Evolutionary conservation across 306 rosid species (phyloP), one percentile per base, ranked within the genome.

Genomic region (Phaseolus lunatus): DNA sequence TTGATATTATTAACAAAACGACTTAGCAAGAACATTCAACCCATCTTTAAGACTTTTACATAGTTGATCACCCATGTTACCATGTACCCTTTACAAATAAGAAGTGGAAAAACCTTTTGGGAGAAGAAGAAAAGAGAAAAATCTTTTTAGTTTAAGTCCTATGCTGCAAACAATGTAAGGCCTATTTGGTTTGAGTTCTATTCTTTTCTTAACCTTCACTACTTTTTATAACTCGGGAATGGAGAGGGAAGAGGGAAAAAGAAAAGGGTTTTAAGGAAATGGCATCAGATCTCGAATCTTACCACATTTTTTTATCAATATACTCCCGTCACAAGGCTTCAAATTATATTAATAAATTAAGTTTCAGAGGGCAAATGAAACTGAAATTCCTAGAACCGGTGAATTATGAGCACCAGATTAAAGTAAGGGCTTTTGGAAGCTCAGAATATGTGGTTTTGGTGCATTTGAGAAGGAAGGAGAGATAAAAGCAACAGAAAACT

Each of bases 311-410:
- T 72, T 48, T 31, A 70, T 54, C 67, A 54, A 59, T 18, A 54
- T 3, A 70, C n/a, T n/a, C 47, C 47, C 24, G 12, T 24, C 23
- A 41, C 47, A 70, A 70, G 0, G 11, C 2, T 10, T 50, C 43
- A 70, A 31, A 70, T 16, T 49, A 29, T 50, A 33, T 35, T 12
- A 31, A 33, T 19, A 33, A 18, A 5, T 7, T 48, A 26, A 9
- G 72, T 33, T 64, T 8, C 41, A 35, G 54, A 76, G 9, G 43
- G 29, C 5, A 76, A 35, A 31, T 20, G 50, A 64, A 49, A 75
- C 31, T n/a, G 48, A 47, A 45, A 61, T 73, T 57, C 44, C 54
- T 23, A 3, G 13, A 57, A 15, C 62, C 16, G 33, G 27, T 54
- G 73, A 64, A 19, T 15, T 26, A 24, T 43, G 18, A 61, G 47